phyloP scores from a whole-genome alignment of 2,329 filamentous ascomycete genomes.

The Mycosphaerelloides madeirae region DNA sequence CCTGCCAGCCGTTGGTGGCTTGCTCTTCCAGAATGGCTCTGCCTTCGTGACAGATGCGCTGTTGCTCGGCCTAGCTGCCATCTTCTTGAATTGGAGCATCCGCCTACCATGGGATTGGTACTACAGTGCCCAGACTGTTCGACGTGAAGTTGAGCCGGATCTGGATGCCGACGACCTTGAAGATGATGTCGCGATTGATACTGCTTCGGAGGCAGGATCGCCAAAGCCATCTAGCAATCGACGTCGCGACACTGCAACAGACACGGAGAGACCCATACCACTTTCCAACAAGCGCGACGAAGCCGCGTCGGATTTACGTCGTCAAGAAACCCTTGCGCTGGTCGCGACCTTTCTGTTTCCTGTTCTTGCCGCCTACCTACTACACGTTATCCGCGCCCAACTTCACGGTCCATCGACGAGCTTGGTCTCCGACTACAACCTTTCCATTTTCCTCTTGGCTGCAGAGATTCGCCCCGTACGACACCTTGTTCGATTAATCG shows the following conservation, averaged over 20 bases:
- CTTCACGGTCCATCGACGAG: constrained; percentile 80
- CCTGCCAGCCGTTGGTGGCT: constrained; percentile 76
- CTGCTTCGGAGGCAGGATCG: constrained; percentile 19
- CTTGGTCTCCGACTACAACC: constrained; percentile 85
- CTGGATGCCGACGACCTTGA: constrained; percentile 3
- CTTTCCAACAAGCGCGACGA: constrained; percentile 23
- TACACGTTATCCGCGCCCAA: constrained; percentile 75
- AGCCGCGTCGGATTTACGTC: constrained; percentile 61
- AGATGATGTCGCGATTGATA: constrained; percentile 23
- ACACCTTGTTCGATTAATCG: constrained; percentile 75
- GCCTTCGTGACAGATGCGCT: constrained; percentile 80
- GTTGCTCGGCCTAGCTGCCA: constrained; percentile 69
- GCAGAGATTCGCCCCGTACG: constrained; percentile 79
- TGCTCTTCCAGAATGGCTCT: constrained; percentile 80
- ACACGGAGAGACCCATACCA: constrained; percentile 6
- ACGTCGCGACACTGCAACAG: constrained; percentile 2
- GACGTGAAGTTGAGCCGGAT: constrained; percentile 18
- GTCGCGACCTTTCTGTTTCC: constrained; percentile 75
- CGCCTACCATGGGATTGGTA: constrained; percentile 75
- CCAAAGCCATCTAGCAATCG: constrained; percentile 10
- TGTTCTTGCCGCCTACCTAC: constrained; percentile 70
- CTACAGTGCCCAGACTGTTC: constrained; percentile 41
- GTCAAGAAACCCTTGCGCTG: constrained; percentile 71
- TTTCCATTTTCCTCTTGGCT: constrained; percentile 82
- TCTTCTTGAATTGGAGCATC: constrained; percentile 91